Conservation (phyloP, 345 rosid genomes). For the Gossypium herbaceum region DNA sequence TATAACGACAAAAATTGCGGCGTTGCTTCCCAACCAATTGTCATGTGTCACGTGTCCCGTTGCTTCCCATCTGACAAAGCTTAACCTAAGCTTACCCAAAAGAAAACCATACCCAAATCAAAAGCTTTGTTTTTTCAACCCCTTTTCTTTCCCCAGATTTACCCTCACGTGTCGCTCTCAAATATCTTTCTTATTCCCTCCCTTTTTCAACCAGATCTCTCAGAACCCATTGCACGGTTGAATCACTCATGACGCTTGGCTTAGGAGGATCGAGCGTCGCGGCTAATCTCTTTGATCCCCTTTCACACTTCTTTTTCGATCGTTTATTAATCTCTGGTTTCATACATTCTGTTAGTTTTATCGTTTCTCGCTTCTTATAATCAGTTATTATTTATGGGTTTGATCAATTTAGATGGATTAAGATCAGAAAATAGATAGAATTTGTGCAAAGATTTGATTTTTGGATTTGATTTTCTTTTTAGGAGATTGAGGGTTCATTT, state of each 20-base stretch:
- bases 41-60: neutral
- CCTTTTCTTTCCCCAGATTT: neutral
- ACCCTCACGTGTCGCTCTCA: neutral
- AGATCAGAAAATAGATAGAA: neutral
- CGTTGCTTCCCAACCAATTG: neutral
- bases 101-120: neutral
- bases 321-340: neutral
- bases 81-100: neutral
- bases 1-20: neutral
- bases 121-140: neutral
- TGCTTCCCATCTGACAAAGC: neutral
- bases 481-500: slow-evolving; percentile 3
- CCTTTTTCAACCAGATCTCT: neutral
- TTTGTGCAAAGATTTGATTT: neutral
- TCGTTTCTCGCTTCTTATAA: neutral
- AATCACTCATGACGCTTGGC: neutral
- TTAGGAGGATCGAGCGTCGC: neutral
- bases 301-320: neutral
- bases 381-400: neutral
- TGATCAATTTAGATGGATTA: neutral
- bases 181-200: neutral
- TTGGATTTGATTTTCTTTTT: neutral
- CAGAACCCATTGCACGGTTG: neutral
- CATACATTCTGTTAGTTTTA: neutral
- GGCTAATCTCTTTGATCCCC: neutral